Base-by-base conservation (phyloP, 139 green algal genomes). In the Microglena sp. region DNA sequence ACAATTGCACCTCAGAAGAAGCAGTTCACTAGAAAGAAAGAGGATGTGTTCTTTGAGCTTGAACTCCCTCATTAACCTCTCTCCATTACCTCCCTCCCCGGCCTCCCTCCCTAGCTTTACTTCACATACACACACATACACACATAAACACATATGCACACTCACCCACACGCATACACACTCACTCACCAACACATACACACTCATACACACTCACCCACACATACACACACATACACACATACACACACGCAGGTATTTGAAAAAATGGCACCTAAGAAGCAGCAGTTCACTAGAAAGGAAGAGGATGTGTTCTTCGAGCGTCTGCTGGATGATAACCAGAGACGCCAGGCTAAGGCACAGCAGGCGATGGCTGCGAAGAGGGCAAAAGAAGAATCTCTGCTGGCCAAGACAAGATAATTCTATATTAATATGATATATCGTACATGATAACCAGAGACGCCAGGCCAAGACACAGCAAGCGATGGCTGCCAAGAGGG, bases 251-350 rank as follows among this genome's bases (percentile, higher is more conserved):
- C 18, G 40, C 40, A 11, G 15, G 11, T 50, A 50, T 18, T 18
- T 50, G 11, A 18, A 18, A 11, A 24, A 50, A 18, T 11, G 11
- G 40, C 40, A 24, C 40, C 7, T 31, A 64, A 64, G 56, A 36
- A 36, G 31, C 56, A 31, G 29, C 6, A 26, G 29, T 45, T 64
- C 56, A 35, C 56, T 11, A 64, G 43, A 31, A 31, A 64, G 29
- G 21, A 64, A 31, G 29, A 64, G 31, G 56, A 64, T 22, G 56
- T 28, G 21, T 64, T 64, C n/a, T 64, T 64, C 18, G 56, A 64
- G 56, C 28, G 56, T 11, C 56, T 64, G 21, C 11, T 64, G 6
- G 56, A 64, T 22, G 56, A 64, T 31, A 11, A 28, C 6, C 8
- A 31, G 29, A 64, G 43, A 31, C 11, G 56, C 8, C 28, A 31